Evolutionary conservation across 768 basidiomycete genomes (phyloP).

Genomic region (Boletus rubropictus): DNA sequence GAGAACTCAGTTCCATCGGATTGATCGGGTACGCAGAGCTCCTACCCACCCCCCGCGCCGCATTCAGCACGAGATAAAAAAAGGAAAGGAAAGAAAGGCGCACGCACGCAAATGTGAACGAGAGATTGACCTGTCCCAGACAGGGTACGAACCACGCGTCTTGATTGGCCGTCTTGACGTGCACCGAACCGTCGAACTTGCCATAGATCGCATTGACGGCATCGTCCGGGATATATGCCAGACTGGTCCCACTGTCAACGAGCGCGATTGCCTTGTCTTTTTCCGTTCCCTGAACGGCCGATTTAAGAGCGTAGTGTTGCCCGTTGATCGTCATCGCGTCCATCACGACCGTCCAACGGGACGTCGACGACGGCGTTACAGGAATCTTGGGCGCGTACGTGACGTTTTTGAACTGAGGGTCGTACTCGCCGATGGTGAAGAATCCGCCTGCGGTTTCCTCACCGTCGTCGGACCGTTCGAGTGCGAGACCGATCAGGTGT

Average conservation of each 20-base stretch:
- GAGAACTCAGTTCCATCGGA: conserved; percentile 39
- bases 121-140: conserved; percentile 26
- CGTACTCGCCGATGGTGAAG: conserved; percentile 41
- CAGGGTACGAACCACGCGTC: conserved; percentile 37
- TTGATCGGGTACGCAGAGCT: conserved; percentile 36
- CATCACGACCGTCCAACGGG: conserved; percentile 40
- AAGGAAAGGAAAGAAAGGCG: too few species aligned
- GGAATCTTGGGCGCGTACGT: conserved; percentile 28
- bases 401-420: conserved; percentile 30
- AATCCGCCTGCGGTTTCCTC: conserved; percentile 38
- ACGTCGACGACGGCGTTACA: conserved; percentile 31
- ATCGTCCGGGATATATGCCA: conserved; percentile 30
- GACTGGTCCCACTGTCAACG: conserved; percentile 42
- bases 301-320: conserved; percentile 21
- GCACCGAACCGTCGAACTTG: conserved; percentile 32
- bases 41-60: conserved; percentile 3
- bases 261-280: conserved; percentile 32
- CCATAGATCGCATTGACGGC: conserved; percentile 38
- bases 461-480: conserved; percentile 37
- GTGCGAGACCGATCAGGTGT: conserved; percentile 39
- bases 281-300: conserved; percentile 29
- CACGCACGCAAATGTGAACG: conserved; percentile 19
- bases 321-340: conserved; percentile 35
- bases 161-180: conserved; percentile 23
- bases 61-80: neutral